Conservation (phyloP, 1,284 basidiomycete species). For the Pyrrhoderma noxium region DNA sequence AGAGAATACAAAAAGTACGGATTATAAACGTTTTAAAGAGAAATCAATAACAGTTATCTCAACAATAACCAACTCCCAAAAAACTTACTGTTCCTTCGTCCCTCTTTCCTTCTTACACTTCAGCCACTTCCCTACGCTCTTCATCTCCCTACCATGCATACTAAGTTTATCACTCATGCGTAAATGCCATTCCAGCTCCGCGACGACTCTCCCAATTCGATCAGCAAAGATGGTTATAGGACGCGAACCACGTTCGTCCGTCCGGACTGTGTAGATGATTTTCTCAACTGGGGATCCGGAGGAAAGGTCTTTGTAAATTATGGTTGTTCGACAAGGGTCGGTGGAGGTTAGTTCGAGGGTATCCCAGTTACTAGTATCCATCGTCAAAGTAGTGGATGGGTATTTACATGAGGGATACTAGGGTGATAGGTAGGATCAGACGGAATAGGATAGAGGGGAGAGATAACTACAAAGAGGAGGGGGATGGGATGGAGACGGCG, state of each 20-base stretch:
- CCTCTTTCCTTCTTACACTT: constrained; percentile 1
- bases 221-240: constrained; percentile 8
- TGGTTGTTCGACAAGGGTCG: constrained; percentile 9
- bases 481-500: too few relatives aligned
- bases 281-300: not conserved
- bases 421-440: too few relatives aligned
- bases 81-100: not conserved
- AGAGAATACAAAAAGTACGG: too few relatives aligned
- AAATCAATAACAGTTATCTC: too few relatives aligned
- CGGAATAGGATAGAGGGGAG: too few relatives aligned
- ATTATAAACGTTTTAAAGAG: too few relatives aligned
- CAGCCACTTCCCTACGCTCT: constrained; percentile 4
- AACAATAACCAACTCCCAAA: not conserved
- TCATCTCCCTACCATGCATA: constrained; percentile 1
- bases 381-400: too few relatives aligned
- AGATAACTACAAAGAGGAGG: too few relatives aligned
- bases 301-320: not conserved
- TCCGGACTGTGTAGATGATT: not conserved
- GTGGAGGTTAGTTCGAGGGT: constrained; percentile 10
- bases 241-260: constrained; percentile 1
- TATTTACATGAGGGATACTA: too few relatives aligned
- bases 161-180: constrained; percentile 5
- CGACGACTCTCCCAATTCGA: not conserved
- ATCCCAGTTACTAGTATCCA: not conserved
- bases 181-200: constrained; percentile 9